Conservation (phyloP, 2,329 filamentous ascomycete genomes). For the Venturia effusa region DNA sequence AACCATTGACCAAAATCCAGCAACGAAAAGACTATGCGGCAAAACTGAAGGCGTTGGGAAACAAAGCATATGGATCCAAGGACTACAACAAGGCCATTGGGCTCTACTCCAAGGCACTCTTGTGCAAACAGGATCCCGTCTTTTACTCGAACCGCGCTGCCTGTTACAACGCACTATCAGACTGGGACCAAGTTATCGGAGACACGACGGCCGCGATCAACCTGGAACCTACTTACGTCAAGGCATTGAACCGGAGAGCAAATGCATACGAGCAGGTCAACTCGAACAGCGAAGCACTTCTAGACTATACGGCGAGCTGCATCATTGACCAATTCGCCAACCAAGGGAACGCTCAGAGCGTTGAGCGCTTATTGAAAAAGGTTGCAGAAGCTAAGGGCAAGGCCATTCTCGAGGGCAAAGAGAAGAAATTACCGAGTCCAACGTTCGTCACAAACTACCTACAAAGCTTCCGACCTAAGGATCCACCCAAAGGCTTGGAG, state of each 20-base stretch:
- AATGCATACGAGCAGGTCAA: constrained; percentile 93
- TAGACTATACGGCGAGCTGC: constrained; percentile 97
- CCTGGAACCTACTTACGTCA: constrained; percentile 92
- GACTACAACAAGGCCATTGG: constrained; percentile 90
- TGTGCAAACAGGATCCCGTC: constrained; percentile 94
- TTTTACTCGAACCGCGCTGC: constrained; percentile 98
- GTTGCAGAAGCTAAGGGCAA: constrained; percentile 92
- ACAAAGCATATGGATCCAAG: constrained; percentile 91
- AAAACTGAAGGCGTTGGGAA: constrained; percentile 89
- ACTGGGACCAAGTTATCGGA: constrained; percentile 95
- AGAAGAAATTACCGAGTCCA: constrained; percentile 81
- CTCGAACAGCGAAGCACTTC: constrained; percentile 83
- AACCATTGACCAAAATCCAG: constrained; percentile 9
- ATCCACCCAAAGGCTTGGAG: constrained; percentile 70
- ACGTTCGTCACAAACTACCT: constrained; percentile 98
- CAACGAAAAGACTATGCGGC: constrained; percentile 62
- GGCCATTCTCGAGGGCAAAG: constrained; percentile 69
- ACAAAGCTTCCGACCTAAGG: constrained; percentile 86
- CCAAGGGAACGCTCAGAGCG: constrained; percentile 74
- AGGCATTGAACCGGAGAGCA: constrained; percentile 91
- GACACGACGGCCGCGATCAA: constrained; percentile 91
- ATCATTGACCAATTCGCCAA: constrained; percentile 98
- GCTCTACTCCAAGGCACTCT: constrained; percentile 87
- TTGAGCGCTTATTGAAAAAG: constrained; percentile 91
- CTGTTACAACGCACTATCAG: constrained; percentile 84